phyloP scores from a whole-genome alignment of 441 rosid genomes.

The Melastoma candidum region DNA sequence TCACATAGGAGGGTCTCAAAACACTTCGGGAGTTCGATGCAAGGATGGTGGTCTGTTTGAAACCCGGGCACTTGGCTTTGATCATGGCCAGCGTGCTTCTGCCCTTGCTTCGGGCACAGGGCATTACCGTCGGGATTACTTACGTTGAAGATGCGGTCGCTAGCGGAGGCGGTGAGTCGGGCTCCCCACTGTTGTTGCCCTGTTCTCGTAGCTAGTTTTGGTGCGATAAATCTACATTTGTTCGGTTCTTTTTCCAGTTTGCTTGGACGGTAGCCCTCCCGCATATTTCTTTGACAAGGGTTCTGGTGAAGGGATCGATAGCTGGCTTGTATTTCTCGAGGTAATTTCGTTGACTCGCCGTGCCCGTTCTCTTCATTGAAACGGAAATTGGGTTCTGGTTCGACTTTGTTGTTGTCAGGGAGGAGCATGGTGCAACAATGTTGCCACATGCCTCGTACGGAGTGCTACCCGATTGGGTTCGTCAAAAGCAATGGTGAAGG shows the following conservation, averaged over 20 bases:
- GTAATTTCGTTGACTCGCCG: conserved; percentile 10
- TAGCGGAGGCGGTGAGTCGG: conserved; percentile 32
- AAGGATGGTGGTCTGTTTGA: too few species aligned
- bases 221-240: not conserved
- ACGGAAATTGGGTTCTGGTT: not conserved
- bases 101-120: too few species aligned
- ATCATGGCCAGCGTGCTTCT: too few species aligned
- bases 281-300: conserved; percentile 46
- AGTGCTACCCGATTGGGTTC: conserved; percentile 49
- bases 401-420: conserved; percentile 30
- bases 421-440: conserved; percentile 78
- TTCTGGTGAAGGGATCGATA: conserved; percentile 37
- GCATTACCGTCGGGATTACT: conserved; percentile 20
- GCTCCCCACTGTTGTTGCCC: not conserved
- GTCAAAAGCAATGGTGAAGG: conserved; percentile 43
- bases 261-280: conserved; percentile 62
- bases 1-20: too few species aligned
- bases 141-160: conserved; percentile 24
- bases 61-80: too few species aligned
- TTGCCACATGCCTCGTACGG: conserved; percentile 37
- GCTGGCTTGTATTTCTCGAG: conserved; percentile 54
- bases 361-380: too few species aligned
- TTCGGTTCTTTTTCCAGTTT: conserved; percentile 22
- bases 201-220: not conserved
- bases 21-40: too few species aligned